phyloP scores from a whole-genome alignment of 164 flowering plant genomes.

The Protea cynaroides region DNA sequence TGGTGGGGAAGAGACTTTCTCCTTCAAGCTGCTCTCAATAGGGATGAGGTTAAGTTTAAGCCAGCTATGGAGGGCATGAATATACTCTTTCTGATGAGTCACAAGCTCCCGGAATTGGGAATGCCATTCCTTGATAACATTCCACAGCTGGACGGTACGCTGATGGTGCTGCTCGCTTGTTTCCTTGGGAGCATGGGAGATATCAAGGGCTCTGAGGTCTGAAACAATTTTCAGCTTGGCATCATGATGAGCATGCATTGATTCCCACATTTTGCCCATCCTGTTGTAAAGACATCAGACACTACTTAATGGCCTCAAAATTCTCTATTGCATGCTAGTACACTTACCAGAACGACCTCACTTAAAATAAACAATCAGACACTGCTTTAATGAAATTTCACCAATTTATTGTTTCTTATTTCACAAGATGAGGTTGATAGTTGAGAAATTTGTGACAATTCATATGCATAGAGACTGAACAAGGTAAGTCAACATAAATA shows the following conservation, averaged over 20 bases:
- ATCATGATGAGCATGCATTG: slow-evolving; percentile 55
- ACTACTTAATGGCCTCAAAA: not conserved
- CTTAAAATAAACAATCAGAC: no score
- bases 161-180: slow-evolving; percentile 62
- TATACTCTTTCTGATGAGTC: slow-evolving; percentile 57
- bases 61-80: slow-evolving; percentile 63
- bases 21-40: slow-evolving; percentile 79
- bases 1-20: slow-evolving; percentile 76
- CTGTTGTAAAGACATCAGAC: slow-evolving; percentile 29
- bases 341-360: no score
- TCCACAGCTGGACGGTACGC: slow-evolving; percentile 52
- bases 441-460: no score
- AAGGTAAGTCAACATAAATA: no score
- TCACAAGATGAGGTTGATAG: no score
- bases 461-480: no score
- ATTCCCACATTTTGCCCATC: slow-evolving; percentile 81
- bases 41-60: slow-evolving; percentile 76
- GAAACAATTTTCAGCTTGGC: slow-evolving; percentile 44
- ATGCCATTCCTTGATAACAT: slow-evolving; percentile 52
- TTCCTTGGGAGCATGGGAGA: slow-evolving; percentile 43
- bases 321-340: not conserved
- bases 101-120: slow-evolving; percentile 54
- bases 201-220: slow-evolving; percentile 52
- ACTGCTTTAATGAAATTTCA: no score
- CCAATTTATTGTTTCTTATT: no score